Percentiles rank a stretch among this genome's conserved stretches.
phyloP scores from a whole-genome alignment of 441 rosid species.

The Syzygium malaccense region DNA sequence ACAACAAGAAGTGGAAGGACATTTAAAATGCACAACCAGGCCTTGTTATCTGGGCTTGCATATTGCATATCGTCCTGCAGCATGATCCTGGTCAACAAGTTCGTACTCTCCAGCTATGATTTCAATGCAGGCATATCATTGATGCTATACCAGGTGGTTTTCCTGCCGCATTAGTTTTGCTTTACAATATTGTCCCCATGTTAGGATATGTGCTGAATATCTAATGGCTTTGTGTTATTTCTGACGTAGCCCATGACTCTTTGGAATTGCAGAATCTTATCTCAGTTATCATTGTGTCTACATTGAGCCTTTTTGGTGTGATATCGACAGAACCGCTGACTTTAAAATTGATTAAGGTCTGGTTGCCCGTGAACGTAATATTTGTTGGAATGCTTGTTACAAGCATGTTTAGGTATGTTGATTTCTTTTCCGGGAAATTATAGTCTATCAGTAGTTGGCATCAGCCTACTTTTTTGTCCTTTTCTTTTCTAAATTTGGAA shows the following conservation, averaged over 20 bases:
- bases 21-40: conserved; percentile 57
- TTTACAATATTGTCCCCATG: not conserved
- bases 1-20: conserved; percentile 25
- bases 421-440: not conserved
- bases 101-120: conserved; percentile 89
- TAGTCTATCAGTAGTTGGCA: not conserved
- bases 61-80: conserved; percentile 96
- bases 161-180: not conserved
- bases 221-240: not conserved
- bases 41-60: conserved; percentile 84
- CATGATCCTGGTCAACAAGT: conserved; percentile 94
- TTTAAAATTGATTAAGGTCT: conserved; percentile 75
- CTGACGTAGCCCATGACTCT: not conserved
- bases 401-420: conserved; percentile 93
- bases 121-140: conserved; percentile 94
- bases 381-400: conserved; percentile 99
- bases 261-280: conserved; percentile 71
- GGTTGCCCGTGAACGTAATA: conserved; percentile 94
- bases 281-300: conserved; percentile 72
- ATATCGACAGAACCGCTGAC: conserved; percentile 87
- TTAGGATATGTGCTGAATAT: not conserved
- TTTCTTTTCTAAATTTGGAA: not conserved
- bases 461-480: not conserved
- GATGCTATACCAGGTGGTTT: conserved; percentile 91
- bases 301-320: conserved; percentile 58